phyloP scores from a whole-genome alignment of 345 rosid species.

The Punica granatum region DNA sequence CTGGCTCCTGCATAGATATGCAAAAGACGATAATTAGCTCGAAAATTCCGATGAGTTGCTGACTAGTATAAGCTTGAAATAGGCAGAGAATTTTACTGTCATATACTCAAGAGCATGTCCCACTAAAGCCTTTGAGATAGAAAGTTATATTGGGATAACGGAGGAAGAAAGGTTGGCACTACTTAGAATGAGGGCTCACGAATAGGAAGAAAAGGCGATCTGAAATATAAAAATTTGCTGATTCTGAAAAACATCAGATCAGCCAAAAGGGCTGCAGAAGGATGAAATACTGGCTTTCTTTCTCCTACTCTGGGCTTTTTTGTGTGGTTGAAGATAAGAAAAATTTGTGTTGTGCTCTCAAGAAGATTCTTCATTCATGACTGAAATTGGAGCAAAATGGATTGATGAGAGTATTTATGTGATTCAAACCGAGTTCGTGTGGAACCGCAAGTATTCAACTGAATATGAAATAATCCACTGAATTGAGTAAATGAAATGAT shows the following conservation, averaged over 20 bases:
- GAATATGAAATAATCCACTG: not conserved
- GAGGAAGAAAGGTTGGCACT: too few relatives aligned
- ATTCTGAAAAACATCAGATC: not conserved
- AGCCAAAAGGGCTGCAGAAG: not conserved
- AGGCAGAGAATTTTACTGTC: not conserved
- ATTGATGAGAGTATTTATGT: not conserved
- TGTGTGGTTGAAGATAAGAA: slow-evolving; percentile 21
- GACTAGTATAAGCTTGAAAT: not conserved
- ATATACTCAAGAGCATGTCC: not conserved
- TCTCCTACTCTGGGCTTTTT: slow-evolving; percentile 21
- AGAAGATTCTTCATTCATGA: slow-evolving; percentile 24
- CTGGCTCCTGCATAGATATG: not conserved
- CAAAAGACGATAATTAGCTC: not conserved
- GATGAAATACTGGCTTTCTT: slow-evolving; percentile 8
- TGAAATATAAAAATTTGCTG: not conserved
- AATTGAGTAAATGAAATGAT: not conserved
- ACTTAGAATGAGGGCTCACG: too few relatives aligned
- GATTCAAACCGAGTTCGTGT: not conserved
- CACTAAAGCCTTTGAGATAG: too few relatives aligned
- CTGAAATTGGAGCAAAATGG: slow-evolving; percentile 18
- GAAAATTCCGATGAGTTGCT: not conserved
- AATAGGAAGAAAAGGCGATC: not conserved
- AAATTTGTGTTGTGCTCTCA: slow-evolving; percentile 15
- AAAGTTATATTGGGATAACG: too few relatives aligned
- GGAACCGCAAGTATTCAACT: too few relatives aligned